Base-by-base conservation (phyloP, 2,329 filamentous ascomycete species). In the Zymoseptoria crescenta region DNA sequence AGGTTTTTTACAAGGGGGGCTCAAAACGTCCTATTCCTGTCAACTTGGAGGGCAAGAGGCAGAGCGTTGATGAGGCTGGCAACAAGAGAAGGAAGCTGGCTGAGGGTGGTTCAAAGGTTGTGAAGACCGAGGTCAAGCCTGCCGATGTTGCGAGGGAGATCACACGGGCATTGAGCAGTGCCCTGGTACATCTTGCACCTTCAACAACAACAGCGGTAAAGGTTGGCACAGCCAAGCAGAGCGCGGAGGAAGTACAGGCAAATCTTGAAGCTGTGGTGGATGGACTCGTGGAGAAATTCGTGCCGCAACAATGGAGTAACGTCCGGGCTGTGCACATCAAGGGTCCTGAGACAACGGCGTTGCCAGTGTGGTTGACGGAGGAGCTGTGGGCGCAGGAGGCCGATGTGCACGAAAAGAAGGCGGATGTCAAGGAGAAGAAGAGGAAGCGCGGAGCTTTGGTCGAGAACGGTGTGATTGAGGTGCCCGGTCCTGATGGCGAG, bases 331-430 rank as follows among this genome's bases (percentile, higher is more conserved):
- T 99, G 62, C 91, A 96, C 74, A 81, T 99, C 79, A 99, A 97
- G 81, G 90, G 91, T 2, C 87, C 90, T 28, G 86, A 89, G 70
- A 96, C 93, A 4, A 87, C 87, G 62, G 88, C 93, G 8, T 81
- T 99, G 70, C 94, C 94, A n/a, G 86, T 99, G 72, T 99, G 91
- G 89, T 78, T 96, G 71, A 89, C 93, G 4, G 87, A 91, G 67
- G 91, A 96, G 80, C 80, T 99, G 64, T 99, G 94, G 91, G 75
- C 87, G 16, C 89, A 94, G 65, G 83, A 87, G 61, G 81, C 85
- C 62, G 86, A 90, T 70, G 84, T 96, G 6, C 78, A 94, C 50
- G 76, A 79, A 5, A 77, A 82, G 64, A 76, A 74, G 30, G 73
- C 69, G 56, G 66, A 70, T 55, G 68, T 69, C 41, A 65, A 67